phyloP scores from a whole-genome alignment of 1,284 basidiomycete species.

The Melampsora occidentalis region DNA sequence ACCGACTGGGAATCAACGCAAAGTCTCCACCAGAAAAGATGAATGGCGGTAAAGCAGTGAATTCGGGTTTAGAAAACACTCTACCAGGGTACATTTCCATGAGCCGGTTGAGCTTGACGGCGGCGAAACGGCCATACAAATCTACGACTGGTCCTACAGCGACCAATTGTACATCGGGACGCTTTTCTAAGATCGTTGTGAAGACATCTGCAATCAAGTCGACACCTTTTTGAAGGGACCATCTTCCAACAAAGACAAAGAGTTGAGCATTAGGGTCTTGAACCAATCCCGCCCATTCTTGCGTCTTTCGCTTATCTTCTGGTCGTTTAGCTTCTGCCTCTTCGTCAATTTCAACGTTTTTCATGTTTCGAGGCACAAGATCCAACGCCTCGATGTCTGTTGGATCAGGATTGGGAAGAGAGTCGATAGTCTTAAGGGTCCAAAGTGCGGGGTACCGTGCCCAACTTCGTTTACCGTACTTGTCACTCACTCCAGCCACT shows the following conservation, averaged over 20 bases:
- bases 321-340: constrained; percentile 81
- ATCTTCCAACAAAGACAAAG: constrained; percentile 90
- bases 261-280: constrained; percentile 83
- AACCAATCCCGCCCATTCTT: constrained; percentile 86
- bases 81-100: constrained; percentile 93
- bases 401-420: constrained; percentile 75
- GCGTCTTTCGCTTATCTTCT: constrained; percentile 80
- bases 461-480: constrained; percentile 91
- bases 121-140: constrained; percentile 86
- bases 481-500: constrained; percentile 91
- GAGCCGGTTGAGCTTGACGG: constrained; percentile 80
- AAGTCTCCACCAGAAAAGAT: constrained; percentile 91
- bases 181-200: constrained; percentile 81
- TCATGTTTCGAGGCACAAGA: constrained; percentile 67
- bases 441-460: constrained; percentile 88
- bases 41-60: constrained; percentile 86
- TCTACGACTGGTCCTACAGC: constrained; percentile 89
- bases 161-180: constrained; percentile 77
- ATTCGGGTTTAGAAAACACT: constrained; percentile 88
- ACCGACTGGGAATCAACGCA: constrained; percentile 69
- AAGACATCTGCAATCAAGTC: constrained; percentile 91
- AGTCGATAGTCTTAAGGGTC: constrained; percentile 91
- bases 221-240: constrained; percentile 88
- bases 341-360: constrained; percentile 72
- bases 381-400: constrained; percentile 88